Conservation (phyloP, 345 rosid species). For the Eucalyptus tenuipes region DNA sequence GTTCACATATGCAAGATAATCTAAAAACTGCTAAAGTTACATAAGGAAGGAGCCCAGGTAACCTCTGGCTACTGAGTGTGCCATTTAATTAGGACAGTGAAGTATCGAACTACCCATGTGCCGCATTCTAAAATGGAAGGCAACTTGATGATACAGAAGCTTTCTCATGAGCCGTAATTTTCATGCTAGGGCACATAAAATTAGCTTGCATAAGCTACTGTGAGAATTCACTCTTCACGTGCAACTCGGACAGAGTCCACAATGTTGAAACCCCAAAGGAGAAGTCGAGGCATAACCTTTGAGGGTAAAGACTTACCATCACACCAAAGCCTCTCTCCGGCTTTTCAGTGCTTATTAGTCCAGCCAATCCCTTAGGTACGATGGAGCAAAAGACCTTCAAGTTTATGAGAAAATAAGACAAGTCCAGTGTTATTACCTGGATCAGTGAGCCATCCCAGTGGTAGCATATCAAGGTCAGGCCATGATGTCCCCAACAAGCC, state of each 20-base stretch:
- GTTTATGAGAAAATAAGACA: background rate
- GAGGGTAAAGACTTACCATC: background rate
- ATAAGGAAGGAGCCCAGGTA: background rate
- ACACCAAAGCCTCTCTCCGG: background rate
- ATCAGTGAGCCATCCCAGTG: slow-evolving; percentile 85
- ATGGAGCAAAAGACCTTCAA: background rate
- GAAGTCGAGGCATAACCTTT: background rate
- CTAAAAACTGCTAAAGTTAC: background rate
- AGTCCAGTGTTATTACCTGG: slow-evolving; percentile 25
- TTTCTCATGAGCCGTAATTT: background rate
- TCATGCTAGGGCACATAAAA: background rate
- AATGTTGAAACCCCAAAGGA: background rate
- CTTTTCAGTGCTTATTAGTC: background rate
- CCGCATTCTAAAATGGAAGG: too few species aligned
- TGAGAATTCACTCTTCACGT: background rate
- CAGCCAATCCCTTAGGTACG: background rate
- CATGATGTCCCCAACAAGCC: slow-evolving; percentile 74
- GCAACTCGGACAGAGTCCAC: background rate
- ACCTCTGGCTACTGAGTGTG: background rate
- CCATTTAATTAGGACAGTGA: background rate
- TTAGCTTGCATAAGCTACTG: background rate
- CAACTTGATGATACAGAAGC: background rate
- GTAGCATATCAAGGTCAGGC: slow-evolving; percentile 93
- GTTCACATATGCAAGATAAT: background rate
- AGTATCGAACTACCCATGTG: background rate